Percentiles rank a stretch among this genome's conserved stretches.
Conservation (phyloP, 176 grass and related monocot genomes). For the Sorghum bicolor region DNA sequence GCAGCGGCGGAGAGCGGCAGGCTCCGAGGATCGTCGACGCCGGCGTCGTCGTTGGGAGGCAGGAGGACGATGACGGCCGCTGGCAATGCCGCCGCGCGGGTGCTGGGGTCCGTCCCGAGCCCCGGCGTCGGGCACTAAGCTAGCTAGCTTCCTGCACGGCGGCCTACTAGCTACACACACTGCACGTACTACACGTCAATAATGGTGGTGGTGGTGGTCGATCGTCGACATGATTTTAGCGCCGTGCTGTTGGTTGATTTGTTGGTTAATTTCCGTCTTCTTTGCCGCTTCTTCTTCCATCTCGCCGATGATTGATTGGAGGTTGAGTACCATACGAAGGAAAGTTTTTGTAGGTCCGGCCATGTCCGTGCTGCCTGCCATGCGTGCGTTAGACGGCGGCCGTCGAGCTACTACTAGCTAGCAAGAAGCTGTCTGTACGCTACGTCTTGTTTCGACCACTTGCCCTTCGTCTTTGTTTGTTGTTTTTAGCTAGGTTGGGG, state of each 20-base stretch:
- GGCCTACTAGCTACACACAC: neutral
- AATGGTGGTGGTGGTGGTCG: too few species aligned
- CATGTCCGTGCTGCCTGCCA: neutral
- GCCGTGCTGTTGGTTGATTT: neutral
- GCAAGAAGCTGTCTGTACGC: neutral
- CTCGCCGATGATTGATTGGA: neutral
- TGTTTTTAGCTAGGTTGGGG: neutral
- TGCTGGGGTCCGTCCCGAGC: slow-evolving; percentile 80
- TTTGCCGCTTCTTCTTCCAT: neutral
- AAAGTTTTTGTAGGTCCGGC: slow-evolving; percentile 15
- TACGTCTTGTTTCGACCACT: neutral
- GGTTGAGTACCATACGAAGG: slow-evolving; percentile 16
- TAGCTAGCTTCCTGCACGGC: neutral
- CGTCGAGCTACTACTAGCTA: neutral
- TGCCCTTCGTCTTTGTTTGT: neutral
- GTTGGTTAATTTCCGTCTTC: neutral
- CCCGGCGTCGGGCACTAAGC: slow-evolving; percentile 79
- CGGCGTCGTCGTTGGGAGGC: neutral
- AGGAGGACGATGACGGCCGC: neutral
- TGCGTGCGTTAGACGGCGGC: neutral
- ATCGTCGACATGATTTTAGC: neutral
- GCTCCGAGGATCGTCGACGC: neutral
- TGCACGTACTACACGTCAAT: too few species aligned
- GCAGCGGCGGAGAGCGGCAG: neutral
- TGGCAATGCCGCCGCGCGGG: slow-evolving; percentile 35